Conservation (phyloP, 2,329 filamentous ascomycete species). For the Albophoma yamanashiensis region DNA sequence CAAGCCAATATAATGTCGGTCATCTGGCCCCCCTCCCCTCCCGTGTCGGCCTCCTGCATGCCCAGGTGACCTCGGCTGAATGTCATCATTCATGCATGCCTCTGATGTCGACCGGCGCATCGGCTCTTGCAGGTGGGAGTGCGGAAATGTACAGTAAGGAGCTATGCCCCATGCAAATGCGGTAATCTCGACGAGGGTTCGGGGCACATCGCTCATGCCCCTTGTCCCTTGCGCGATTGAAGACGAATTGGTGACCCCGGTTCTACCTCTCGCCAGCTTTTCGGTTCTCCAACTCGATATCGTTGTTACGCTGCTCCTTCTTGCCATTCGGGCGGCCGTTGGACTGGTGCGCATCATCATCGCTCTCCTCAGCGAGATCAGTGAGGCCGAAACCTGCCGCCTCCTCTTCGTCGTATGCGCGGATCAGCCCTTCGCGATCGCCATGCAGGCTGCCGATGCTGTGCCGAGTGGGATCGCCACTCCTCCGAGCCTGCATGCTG, state of each 20-base stretch:
- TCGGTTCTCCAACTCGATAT: conserved; percentile 40
- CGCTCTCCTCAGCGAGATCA: conserved; percentile 69
- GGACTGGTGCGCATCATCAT: conserved; percentile 41
- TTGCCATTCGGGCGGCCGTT: conserved; percentile 30
- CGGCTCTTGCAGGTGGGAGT: conserved; percentile 1
- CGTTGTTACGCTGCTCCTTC: conserved; percentile 26
- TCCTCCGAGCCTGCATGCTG: conserved; percentile 85
- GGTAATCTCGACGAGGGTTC: neutral
- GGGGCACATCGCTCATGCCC: neutral
- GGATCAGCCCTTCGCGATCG: conserved; percentile 76
- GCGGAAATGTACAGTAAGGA: conserved; percentile 4
- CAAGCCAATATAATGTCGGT: conserved; percentile 3
- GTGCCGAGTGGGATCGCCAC: conserved; percentile 52
- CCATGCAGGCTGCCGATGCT: conserved; percentile 53
- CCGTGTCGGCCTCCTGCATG: neutral
- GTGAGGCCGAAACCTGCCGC: conserved; percentile 62
- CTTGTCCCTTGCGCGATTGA: conserved; percentile 4
- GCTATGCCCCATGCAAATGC: neutral
- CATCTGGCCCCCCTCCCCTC: conserved; percentile 3
- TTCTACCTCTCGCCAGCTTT: conserved; percentile 27
- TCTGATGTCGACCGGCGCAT: conserved; percentile 5
- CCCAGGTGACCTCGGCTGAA: neutral
- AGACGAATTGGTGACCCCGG: conserved; percentile 10
- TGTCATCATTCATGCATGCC: conserved; percentile 1
- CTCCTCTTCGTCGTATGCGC: conserved; percentile 80